Base-by-base conservation (phyloP, 306 rosid species). In the Castanea mollissima region DNA sequence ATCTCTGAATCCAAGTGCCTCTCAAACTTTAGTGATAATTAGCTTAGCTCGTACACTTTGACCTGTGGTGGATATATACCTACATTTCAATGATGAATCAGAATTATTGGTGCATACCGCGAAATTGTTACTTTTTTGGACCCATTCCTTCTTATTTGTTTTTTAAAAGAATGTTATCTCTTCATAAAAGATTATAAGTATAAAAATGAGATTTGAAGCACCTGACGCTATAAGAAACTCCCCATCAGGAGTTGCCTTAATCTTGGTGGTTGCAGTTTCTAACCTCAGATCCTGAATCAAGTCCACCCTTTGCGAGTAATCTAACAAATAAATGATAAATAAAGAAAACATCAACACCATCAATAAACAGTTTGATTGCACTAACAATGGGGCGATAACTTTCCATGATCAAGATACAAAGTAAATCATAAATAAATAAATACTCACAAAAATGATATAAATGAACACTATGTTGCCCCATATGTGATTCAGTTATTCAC, bases 11-110 rank as follows among this genome's bases (percentile, higher is more conserved):
- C 97, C 79, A 94, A 88, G 86, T 94, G 99, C 78, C 97, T 86
- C 78, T 92, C 96, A 63, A 92, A 94, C 95, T 94, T 94, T 88
- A 92, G 74, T 1, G 97, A 84, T n/a, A 94, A 87, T 75, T 94
- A 89, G 81, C 92, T 84, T 25, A 92, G 87, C 88, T 91, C 97
- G 4, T 94, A 94, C 49, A 90, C 97, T 80, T 94, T 94, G 49
- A 92, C 89, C 86, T 94, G 99, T 6, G 99, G 97, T 6, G 99
- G 99, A 85, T 94, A 94, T 55, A 93, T 91, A 82, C 98, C 98
- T 90, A 70, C 73, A 77, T 69, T 62, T 84, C 85, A 87, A 68
- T 14, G 51, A 31, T 65, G 63, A 75, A 78, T 58, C 52, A 73
- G 34, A 56, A 49, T 64, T 31, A 52, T 46, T 65, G 34, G 34